Percentiles rank a stretch among this genome's conserved stretches.
These are phyloP conservation scores for Chytridiales sp. DNA, from an alignment of 371 early-diverging fungal species.

Conservation along the genomic window DNA sequence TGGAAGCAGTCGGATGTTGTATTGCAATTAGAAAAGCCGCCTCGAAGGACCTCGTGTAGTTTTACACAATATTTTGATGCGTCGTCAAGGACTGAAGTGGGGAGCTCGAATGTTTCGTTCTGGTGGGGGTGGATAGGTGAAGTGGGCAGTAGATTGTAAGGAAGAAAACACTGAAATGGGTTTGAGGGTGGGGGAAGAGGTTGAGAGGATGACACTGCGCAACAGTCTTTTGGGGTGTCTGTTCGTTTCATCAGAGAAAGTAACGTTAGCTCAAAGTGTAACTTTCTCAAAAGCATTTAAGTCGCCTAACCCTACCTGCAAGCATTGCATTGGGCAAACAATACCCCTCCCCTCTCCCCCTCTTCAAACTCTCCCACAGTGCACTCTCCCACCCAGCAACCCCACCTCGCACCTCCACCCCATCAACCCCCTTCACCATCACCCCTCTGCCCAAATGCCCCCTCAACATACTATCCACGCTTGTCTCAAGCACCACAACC, in stretches of 20 bases:
- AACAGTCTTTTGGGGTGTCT: too few relatives aligned
- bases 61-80: too few relatives aligned
- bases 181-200: too few relatives aligned
- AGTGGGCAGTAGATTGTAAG: constrained; percentile 46
- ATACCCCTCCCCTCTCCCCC: constrained; percentile 39
- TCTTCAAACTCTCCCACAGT: constrained; percentile 33
- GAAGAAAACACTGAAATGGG: constrained; percentile 21
- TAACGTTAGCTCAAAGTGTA: too few relatives aligned
- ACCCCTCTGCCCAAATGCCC: constrained; percentile 53
- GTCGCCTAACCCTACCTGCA: neutral
- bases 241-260: too few relatives aligned
- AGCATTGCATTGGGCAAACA: constrained; percentile 36
- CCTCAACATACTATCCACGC: too few relatives aligned
- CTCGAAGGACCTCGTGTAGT: too few relatives aligned
- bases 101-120: too few relatives aligned
- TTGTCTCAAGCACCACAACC: constrained; percentile 63
- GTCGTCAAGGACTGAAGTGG: too few relatives aligned
- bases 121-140: constrained; percentile 47
- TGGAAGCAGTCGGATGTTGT: too few relatives aligned
- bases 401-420: constrained; percentile 34
- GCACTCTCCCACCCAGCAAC: constrained; percentile 55
- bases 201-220: too few relatives aligned
- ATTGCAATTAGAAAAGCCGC: too few relatives aligned
- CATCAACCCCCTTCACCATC: constrained; percentile 57
- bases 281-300: constrained; percentile 11